Percentiles rank a stretch among this genome's conserved stretches.
Conservation (phyloP, 148 eudicot genomes). For the Chenopodium formosanum region DNA sequence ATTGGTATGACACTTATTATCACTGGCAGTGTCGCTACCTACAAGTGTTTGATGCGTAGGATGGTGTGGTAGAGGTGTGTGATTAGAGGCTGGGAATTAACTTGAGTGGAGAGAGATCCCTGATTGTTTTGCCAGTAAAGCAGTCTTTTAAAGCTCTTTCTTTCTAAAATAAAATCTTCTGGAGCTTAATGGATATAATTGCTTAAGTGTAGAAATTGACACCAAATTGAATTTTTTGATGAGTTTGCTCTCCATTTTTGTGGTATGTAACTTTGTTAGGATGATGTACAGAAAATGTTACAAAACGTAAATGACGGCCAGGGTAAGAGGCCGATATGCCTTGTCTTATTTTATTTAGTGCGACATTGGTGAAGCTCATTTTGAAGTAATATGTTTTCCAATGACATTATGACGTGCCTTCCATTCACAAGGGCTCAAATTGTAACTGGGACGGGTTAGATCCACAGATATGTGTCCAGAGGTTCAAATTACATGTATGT, state of each 20-base stretch:
- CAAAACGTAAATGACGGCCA: background rate
- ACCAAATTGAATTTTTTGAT: background rate
- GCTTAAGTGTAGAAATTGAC: background rate
- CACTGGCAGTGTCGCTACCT: background rate
- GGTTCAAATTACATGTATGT: background rate
- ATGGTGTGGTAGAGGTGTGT: background rate
- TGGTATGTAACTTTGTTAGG: background rate
- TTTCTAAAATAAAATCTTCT: background rate
- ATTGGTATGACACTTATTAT: background rate
- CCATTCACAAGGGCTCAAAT: background rate
- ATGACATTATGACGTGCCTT: background rate
- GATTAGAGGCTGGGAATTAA: background rate
- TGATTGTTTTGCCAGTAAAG: background rate
- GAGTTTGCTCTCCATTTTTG: background rate
- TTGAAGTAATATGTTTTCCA: background rate
- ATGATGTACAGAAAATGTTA: background rate
- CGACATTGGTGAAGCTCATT: background rate
- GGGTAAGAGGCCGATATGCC: background rate
- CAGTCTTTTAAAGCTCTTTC: background rate
- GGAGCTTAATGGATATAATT: background rate
- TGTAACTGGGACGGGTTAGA: background rate
- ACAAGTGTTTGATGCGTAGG: background rate
- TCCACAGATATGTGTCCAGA: background rate
- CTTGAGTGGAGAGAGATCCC: background rate
- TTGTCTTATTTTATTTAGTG: background rate